Evolutionary conservation across 192 early-diverging fungal species (phyloP), one percentile per base, ranked within the genome.

Genomic region (Coemansia sp.): DNA sequence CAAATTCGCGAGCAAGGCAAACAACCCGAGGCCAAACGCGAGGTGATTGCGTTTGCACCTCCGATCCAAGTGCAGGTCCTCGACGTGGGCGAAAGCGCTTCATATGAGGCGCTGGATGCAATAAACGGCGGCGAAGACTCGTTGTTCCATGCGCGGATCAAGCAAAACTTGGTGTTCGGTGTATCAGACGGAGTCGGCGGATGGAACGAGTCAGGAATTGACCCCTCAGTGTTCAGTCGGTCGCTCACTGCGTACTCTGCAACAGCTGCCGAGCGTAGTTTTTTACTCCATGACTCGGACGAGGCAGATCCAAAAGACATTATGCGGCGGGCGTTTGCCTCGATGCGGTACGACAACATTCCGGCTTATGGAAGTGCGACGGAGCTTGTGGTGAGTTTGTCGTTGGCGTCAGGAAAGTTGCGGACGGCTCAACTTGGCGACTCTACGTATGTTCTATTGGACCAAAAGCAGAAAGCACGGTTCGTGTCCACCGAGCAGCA

Each of bases 141-240:
- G 29, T 48, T 81, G 22, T 81, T 81, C 53, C 78, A 81, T 49
- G 70, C 62, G 13, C 73, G 63, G 3, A 52, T 61, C 18, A 73
- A 77, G 54, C 71, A 73, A 58, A 82, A 77, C 70, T 58, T 82
- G 3, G 61, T 73, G 2, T 75, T 56, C 20, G 80, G 71, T n/a
- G 80, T 82, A 11, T 57, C 71, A 2, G 80, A 82, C 37, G 80
- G 80, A 3, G 80, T 82, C 50, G 80, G 80, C 11, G 80, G 80
- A 19, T 82, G 80, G 80, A 73, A 74, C 62, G 74, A 77, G 43
- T 71, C 71, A 0, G 80, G 80, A 3, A 61, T 82, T 3, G 80
- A 82, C 20, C 80, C 80, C 7, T 81, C 78, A 10, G 48, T 81
- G 24, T 81, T 81, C 55, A 75, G 73, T 20, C 68, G 78, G 23